Evolutionary conservation across 2,329 filamentous ascomycete species (phyloP).

Genomic region (Xylariaceae sp.): DNA sequence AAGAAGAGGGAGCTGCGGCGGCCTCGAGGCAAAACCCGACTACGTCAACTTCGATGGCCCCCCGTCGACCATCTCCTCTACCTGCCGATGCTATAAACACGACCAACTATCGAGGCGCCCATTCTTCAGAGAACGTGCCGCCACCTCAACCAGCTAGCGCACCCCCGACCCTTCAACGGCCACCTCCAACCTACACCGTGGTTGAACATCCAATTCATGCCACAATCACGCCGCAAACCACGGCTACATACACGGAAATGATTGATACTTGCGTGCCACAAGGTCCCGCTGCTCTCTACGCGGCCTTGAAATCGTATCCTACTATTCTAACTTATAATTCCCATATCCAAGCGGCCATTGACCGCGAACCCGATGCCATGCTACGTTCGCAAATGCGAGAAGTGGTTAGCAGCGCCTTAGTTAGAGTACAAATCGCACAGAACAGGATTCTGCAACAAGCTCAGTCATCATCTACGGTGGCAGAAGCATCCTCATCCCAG

Average conservation of each 20-base stretch:
- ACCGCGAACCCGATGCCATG: slow-evolving; percentile 56
- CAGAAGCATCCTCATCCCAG: slow-evolving; percentile 13
- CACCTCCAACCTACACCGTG: slow-evolving; percentile 36
- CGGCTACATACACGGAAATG: slow-evolving; percentile 53
- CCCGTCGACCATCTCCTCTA: slow-evolving; percentile 27
- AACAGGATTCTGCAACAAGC: slow-evolving; percentile 38
- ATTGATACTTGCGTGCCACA: slow-evolving; percentile 61
- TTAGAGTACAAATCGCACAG: slow-evolving; percentile 54
- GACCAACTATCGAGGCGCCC: slow-evolving; percentile 17
- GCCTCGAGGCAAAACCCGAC: slow-evolving; percentile 44
- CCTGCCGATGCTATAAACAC: slow-evolving; percentile 14
- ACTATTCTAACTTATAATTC: slow-evolving; percentile 54
- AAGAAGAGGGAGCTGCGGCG: slow-evolving; percentile 70
- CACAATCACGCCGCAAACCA: slow-evolving; percentile 43
- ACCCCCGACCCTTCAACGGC: slow-evolving; percentile 35
- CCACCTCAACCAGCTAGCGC: slow-evolving; percentile 34
- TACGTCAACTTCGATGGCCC: slow-evolving; percentile 12
- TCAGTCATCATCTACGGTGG: slow-evolving; percentile 3
- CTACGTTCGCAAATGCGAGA: slow-evolving; percentile 56
- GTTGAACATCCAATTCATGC: slow-evolving; percentile 42
- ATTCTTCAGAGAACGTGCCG: slow-evolving; percentile 19
- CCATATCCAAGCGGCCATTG: slow-evolving; percentile 58
- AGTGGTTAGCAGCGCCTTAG: slow-evolving; percentile 53
- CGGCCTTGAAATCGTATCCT: slow-evolving; percentile 54
- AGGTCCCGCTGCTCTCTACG: slow-evolving; percentile 54